phyloP scores from a whole-genome alignment of 805 yeast species.

The Vanderwaltozyma yarrowii region DNA sequence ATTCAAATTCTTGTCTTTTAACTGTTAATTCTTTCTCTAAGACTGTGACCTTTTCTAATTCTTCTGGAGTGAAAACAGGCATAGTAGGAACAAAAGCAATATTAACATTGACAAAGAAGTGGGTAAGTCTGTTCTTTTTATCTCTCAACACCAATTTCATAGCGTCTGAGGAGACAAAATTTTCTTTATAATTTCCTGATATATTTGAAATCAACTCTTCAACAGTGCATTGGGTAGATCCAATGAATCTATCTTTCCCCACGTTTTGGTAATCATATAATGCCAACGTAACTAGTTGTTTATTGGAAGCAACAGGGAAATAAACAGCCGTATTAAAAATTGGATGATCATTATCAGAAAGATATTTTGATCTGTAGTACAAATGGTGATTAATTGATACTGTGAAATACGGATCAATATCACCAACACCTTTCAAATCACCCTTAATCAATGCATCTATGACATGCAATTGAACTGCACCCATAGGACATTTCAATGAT shows the following conservation, averaged over 20 bases:
- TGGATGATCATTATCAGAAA: slow-evolving; percentile 47
- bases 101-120: slow-evolving; percentile 44
- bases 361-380: slow-evolving; percentile 44
- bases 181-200: slow-evolving; percentile 20
- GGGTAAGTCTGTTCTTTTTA: slow-evolving; percentile 33
- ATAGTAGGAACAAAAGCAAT: slow-evolving; percentile 56
- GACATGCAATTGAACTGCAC: slow-evolving; percentile 52
- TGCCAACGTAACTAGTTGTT: slow-evolving; percentile 48
- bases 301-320: slow-evolving; percentile 50
- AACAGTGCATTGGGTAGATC: slow-evolving; percentile 43
- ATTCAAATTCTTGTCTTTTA: slow-evolving; percentile 30
- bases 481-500: slow-evolving; percentile 44
- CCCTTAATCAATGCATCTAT: slow-evolving; percentile 39
- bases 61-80: slow-evolving; percentile 52
- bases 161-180: slow-evolving; percentile 32
- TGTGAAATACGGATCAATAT: slow-evolving; percentile 65
- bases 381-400: slow-evolving; percentile 48
- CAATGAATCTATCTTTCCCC: slow-evolving; percentile 55
- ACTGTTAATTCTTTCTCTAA: slow-evolving; percentile 32
- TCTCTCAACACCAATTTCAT: slow-evolving; percentile 22
- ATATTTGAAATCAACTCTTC: slow-evolving; percentile 32
- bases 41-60: slow-evolving; percentile 38
- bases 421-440: slow-evolving; percentile 57
- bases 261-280: slow-evolving; percentile 58
- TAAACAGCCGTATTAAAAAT: slow-evolving; percentile 48